Evolutionary conservation across 2,329 filamentous ascomycete species (phyloP).

Genomic region (Aspergillus persii): DNA sequence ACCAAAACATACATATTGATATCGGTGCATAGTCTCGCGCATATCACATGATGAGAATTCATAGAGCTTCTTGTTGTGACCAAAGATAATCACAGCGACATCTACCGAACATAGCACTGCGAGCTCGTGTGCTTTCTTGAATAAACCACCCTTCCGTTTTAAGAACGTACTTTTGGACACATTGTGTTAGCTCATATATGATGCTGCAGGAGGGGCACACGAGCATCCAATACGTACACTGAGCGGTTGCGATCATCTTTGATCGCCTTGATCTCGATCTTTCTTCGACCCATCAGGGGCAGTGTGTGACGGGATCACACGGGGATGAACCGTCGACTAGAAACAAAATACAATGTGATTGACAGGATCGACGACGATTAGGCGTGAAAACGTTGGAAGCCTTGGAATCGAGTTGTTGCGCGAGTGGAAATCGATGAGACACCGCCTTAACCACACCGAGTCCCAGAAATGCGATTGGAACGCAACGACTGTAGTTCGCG

Average conservation of each 20-base stretch:
- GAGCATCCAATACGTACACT: constrained; percentile 64
- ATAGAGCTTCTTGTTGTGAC: constrained; percentile 98
- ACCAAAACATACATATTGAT: constrained; percentile 76
- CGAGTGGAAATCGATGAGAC: constrained; percentile 12
- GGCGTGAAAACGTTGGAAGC: constrained; percentile 6
- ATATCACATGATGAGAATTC: constrained; percentile 96
- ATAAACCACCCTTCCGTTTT: constrained; percentile 96
- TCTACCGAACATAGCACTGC: constrained; percentile 98
- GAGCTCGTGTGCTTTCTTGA: constrained; percentile 99
- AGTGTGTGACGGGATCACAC: constrained; percentile 14
- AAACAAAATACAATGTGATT: not conserved
- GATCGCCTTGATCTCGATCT: constrained; percentile 99
- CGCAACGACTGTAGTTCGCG: constrained; percentile 5
- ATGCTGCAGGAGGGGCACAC: not conserved
- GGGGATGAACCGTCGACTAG: constrained; percentile 8
- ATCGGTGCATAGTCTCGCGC: constrained; percentile 81
- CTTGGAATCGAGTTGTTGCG: constrained; percentile 8
- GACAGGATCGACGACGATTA: constrained; percentile 5
- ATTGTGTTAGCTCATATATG: constrained; percentile 2
- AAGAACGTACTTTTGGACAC: constrained; percentile 73
- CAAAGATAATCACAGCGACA: constrained; percentile 97
- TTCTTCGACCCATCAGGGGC: constrained; percentile 81
- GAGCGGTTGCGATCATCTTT: constrained; percentile 97
- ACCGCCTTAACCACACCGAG: constrained; percentile 4
- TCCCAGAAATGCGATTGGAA: constrained; percentile 13